Evolutionary conservation across 495 filamentous ascomycete species (phyloP).

Genomic region (Elaphomyces granulatus): DNA sequence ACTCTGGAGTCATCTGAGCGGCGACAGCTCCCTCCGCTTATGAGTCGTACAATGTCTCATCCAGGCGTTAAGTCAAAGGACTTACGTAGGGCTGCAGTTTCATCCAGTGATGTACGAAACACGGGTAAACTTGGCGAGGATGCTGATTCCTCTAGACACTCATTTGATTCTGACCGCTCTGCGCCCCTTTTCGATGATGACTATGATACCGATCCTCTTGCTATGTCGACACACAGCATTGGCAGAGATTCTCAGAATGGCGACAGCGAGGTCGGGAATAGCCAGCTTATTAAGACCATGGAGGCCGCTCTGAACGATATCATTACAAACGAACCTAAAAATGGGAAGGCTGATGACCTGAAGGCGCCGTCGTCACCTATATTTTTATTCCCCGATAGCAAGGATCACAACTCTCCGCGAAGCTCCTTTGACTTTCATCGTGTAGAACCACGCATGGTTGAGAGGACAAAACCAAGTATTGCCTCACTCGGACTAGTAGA

Average conservation of each 20-base stretch:
- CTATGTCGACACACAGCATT: slow-evolving; percentile 44
- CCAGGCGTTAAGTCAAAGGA: slow-evolving; percentile 26
- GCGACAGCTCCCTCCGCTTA: slow-evolving; percentile 28
- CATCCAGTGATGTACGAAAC: slow-evolving; percentile 39
- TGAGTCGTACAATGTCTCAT: slow-evolving; percentile 28
- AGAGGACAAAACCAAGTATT: slow-evolving; percentile 64
- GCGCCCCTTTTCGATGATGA: slow-evolving; percentile 50
- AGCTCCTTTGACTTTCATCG: slow-evolving; percentile 42
- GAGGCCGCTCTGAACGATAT: slow-evolving; percentile 91
- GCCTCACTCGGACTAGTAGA: slow-evolving; percentile 83
- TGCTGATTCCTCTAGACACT: slow-evolving; percentile 36
- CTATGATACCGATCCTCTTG: slow-evolving; percentile 47
- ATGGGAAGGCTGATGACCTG: slow-evolving; percentile 48
- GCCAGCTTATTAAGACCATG: slow-evolving; percentile 73
- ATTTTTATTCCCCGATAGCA: slow-evolving; percentile 28
- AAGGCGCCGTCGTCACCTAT: slow-evolving; percentile 33
- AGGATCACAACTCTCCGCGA: slow-evolving; percentile 34
- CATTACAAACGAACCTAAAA: slow-evolving; percentile 61
- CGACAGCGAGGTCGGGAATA: slow-evolving; percentile 30
- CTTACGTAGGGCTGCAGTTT: slow-evolving; percentile 43
- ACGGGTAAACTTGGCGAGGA: slow-evolving; percentile 31
- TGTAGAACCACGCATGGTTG: slow-evolving; percentile 23
- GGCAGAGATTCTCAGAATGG: slow-evolving; percentile 36
- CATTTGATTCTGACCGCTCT: slow-evolving; percentile 41
- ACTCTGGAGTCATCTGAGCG: slow-evolving; percentile 20